Evolutionary conservation across 352 stramenopile genomes (phyloP).

Genomic region (Phytophthora fragariaefolia): DNA sequence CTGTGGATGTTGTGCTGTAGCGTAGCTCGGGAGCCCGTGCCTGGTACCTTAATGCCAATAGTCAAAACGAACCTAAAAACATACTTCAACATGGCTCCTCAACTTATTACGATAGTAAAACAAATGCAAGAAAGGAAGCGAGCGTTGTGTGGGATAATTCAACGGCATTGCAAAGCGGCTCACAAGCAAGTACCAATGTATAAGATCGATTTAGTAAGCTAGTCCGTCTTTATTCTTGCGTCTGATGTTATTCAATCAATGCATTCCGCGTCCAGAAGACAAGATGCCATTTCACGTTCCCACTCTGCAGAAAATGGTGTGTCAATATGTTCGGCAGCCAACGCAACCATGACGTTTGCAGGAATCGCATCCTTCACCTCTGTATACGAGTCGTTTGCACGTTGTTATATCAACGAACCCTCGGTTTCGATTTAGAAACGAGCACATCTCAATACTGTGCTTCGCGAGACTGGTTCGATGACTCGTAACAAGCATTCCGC

Average conservation of each 20-base stretch:
- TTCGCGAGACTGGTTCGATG: conserved; percentile 9
- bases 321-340: neutral
- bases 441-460: conserved; percentile 18
- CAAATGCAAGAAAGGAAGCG: too few species aligned
- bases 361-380: neutral
- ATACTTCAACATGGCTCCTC: too few species aligned
- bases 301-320: neutral
- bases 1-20: too few species aligned
- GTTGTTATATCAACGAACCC: conserved; percentile 7
- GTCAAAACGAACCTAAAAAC: too few species aligned
- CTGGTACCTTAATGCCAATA: too few species aligned
- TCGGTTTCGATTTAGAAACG: conserved; percentile 11
- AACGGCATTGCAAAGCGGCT: too few species aligned
- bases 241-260: too few species aligned
- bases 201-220: too few species aligned
- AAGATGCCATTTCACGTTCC: neutral
- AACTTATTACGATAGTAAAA: too few species aligned
- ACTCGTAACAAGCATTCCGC: conserved; percentile 6
- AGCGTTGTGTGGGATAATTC: too few species aligned
- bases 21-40: too few species aligned
- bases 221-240: too few species aligned
- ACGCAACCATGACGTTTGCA: neutral
- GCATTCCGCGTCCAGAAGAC: neutral
- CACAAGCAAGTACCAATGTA: neutral
- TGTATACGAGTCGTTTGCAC: neutral